Evolutionary conservation across 1,139 yeast genomes (phyloP).

Genomic region (Scheffersomyces titani): DNA sequence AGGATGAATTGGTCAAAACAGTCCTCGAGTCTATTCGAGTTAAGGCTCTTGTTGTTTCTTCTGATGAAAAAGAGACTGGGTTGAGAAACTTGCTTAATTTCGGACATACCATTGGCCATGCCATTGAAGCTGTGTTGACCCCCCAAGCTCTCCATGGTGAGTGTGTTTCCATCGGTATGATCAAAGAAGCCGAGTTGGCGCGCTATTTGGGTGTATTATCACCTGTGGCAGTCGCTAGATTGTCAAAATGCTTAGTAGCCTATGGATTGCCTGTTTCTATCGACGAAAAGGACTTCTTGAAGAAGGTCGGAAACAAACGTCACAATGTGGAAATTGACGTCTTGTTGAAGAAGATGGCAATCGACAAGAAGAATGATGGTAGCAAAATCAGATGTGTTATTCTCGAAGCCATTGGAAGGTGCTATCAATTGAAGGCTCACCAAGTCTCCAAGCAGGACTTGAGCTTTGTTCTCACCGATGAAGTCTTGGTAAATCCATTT

Average conservation of each 20-base stretch:
- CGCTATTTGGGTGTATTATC: conserved; percentile 86
- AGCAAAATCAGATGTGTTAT: conserved; percentile 84
- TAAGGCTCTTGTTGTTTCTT: conserved; percentile 90
- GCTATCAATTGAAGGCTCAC: conserved; percentile 88
- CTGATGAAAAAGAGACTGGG: conserved; percentile 96
- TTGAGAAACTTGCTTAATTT: conserved; percentile 89
- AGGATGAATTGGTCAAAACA: conserved; percentile 72
- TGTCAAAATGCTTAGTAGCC: conserved; percentile 77
- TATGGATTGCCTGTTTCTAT: conserved; percentile 84
- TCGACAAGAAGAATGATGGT: conserved; percentile 96
- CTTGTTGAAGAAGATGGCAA: conserved; percentile 82
- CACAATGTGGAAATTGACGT: conserved; percentile 67
- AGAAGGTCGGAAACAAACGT: conserved; percentile 62
- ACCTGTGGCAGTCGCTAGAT: conserved; percentile 92
- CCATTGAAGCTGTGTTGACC: conserved; percentile 92
- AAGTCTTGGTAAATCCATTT: conserved; percentile 65
- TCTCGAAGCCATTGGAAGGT: conserved; percentile 81
- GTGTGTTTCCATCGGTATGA: conserved; percentile 94
- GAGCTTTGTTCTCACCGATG: conserved; percentile 83
- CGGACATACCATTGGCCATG: conserved; percentile 98
- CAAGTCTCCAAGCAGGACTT: conserved; percentile 78
- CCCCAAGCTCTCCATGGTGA: conserved; percentile 98
- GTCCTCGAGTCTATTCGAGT: conserved; percentile 87
- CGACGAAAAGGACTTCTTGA: conserved; percentile 66
- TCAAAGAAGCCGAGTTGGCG: conserved; percentile 90